Conservation (phyloP, 1,139 yeast species). For the Lodderomyces jiufengensis region DNA sequence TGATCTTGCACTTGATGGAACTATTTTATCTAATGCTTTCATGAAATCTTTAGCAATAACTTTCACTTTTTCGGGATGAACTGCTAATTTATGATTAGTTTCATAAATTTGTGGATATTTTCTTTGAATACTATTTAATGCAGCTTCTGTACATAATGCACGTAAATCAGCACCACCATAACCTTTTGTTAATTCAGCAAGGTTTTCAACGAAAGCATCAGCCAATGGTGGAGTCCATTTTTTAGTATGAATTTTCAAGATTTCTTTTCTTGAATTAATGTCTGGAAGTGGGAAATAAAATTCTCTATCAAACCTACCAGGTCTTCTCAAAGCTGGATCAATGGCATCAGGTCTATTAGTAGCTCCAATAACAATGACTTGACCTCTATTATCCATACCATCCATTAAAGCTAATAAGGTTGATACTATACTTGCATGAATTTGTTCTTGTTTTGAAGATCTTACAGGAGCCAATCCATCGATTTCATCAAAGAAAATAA, state of each 20-base stretch:
- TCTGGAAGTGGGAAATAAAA: conserved; percentile 95
- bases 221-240: conserved; percentile 81
- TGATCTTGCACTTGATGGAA: conserved; percentile 90
- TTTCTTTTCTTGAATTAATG: conserved; percentile 69
- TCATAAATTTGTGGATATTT: conserved; percentile 90
- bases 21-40: conserved; percentile 78
- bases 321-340: conserved; percentile 95
- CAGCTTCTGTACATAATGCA: conserved; percentile 94
- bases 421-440: conserved; percentile 95
- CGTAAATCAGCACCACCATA: conserved; percentile 98
- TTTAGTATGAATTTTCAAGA: conserved; percentile 77
- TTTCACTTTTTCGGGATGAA: conserved; percentile 67
- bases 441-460: conserved; percentile 95
- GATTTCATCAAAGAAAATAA: conserved; percentile 93
- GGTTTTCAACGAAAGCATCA: conserved; percentile 54
- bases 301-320: conserved; percentile 96
- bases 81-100: conserved; percentile 67
- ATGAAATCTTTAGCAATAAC: conserved; percentile 88
- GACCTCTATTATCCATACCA: conserved; percentile 97
- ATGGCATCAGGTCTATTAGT: conserved; percentile 97
- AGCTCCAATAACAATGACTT: conserved; percentile 96
- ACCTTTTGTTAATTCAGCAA: conserved; percentile 86
- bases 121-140: conserved; percentile 86
- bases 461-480: conserved; percentile 98
- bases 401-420: conserved; percentile 95